phyloP scores from a whole-genome alignment of 768 basidiomycete genomes.

The Leccinellum rugosiceps region DNA sequence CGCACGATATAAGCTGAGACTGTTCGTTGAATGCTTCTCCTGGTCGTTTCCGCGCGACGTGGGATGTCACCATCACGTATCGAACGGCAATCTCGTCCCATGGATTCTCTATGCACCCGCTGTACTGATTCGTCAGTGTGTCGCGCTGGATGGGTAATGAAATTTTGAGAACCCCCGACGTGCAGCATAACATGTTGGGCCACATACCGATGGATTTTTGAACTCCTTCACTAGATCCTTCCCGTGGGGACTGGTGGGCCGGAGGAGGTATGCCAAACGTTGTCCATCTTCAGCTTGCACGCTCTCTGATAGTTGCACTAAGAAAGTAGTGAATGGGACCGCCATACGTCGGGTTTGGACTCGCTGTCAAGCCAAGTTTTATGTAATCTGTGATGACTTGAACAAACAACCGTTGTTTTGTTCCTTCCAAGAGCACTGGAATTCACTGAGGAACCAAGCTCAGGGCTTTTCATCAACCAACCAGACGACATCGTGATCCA shows the following conservation, averaged over 20 bases:
- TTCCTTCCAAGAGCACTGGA: too few relatives aligned
- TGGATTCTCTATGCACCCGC: constrained; percentile 63
- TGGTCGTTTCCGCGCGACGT: constrained; percentile 63
- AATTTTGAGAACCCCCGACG: too few relatives aligned
- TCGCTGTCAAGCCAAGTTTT: too few relatives aligned
- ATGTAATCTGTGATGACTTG: too few relatives aligned
- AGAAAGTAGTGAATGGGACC: constrained; percentile 54
- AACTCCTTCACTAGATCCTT: constrained; percentile 75
- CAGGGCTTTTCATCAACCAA: too few relatives aligned
- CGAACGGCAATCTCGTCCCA: constrained; percentile 88
- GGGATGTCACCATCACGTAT: constrained; percentile 72
- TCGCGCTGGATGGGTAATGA: constrained; percentile 34
- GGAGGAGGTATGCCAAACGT: constrained; percentile 68
- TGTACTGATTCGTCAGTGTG: constrained; percentile 31
- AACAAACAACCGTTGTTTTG: too few relatives aligned
- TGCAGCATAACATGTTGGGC: not conserved
- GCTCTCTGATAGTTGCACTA: constrained; percentile 59
- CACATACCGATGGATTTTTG: constrained; percentile 50
- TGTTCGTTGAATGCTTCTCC: constrained; percentile 82
- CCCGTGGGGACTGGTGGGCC: constrained; percentile 73
- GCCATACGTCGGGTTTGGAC: constrained; percentile 21
- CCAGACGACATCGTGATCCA: too few relatives aligned
- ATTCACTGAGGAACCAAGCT: too few relatives aligned
- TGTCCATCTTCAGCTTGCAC: constrained; percentile 62
- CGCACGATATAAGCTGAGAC: constrained; percentile 71